Percentiles rank a stretch among this genome's conserved stretches.
Evolutionary conservation across 352 stramenopile species (phyloP).

Genomic region (Phytophthora citricola): DNA sequence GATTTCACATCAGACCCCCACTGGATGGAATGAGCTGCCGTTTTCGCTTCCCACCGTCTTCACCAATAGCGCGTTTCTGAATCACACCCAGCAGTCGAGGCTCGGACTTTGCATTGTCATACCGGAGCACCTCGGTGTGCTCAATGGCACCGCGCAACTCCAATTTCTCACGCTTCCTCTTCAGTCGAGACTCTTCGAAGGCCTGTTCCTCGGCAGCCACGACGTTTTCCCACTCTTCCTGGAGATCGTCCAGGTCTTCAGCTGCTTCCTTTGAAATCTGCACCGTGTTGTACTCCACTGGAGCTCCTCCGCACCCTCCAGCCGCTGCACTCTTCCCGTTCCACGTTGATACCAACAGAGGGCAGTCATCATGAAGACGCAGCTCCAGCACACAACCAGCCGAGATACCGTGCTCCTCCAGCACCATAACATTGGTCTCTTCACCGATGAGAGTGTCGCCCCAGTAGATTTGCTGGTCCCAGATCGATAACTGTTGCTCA

Average conservation of each 20-base stretch:
- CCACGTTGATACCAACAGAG: constrained; percentile 72
- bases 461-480: constrained; percentile 85
- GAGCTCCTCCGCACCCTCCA: constrained; percentile 26
- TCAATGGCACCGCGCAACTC: constrained; percentile 55
- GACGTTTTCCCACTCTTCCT: constrained; percentile 73
- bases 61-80: constrained; percentile 38
- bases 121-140: constrained; percentile 72
- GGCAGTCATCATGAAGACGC: constrained; percentile 79
- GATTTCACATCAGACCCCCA: not conserved
- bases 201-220: constrained; percentile 62
- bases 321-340: constrained; percentile 54
- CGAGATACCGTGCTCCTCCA: constrained; percentile 76
- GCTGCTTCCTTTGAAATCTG: constrained; percentile 86
- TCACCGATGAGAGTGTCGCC: constrained; percentile 80
- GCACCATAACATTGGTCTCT: constrained; percentile 73
- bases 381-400: constrained; percentile 74
- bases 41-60: constrained; percentile 17
- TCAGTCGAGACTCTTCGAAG: constrained; percentile 54
- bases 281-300: constrained; percentile 78
- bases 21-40: constrained; percentile 18
- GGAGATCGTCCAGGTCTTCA: constrained; percentile 75
- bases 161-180: constrained; percentile 63
- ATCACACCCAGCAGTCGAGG: constrained; percentile 66
- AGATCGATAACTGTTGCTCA: constrained; percentile 81
- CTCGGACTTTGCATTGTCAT: constrained; percentile 46